Evolutionary conservation across 2,329 filamentous ascomycete genomes (phyloP).

Genomic region (Didymella arachidicola): DNA sequence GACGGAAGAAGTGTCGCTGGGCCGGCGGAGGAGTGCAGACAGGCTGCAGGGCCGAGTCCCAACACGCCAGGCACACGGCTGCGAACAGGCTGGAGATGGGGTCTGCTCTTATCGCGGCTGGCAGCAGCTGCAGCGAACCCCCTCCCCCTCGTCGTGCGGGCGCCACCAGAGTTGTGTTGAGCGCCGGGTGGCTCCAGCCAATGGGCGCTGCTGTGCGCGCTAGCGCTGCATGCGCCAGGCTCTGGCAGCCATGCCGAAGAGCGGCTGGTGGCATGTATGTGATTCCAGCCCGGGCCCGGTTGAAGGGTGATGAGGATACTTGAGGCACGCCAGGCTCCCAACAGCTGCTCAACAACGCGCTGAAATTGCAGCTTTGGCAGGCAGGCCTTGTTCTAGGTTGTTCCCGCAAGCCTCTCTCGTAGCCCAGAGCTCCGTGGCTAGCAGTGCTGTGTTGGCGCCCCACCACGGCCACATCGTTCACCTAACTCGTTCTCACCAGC

Average conservation of each 20-base stretch:
- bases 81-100: neutral
- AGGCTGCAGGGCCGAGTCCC: slow-evolving; percentile 7
- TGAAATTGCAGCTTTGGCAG: no score
- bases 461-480: slow-evolving; percentile 16
- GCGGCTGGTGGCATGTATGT: slow-evolving; percentile 11
- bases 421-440: neutral
- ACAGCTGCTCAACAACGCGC: neutral
- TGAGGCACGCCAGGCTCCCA: slow-evolving; percentile 16
- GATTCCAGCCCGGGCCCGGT: slow-evolving; percentile 7
- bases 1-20: neutral
- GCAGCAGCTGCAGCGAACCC: neutral
- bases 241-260: slow-evolving; percentile 14
- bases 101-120: slow-evolving; percentile 10
- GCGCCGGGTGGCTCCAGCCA: slow-evolving; percentile 17
- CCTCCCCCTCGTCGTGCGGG: slow-evolving; percentile 4
- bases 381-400: no score
- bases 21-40: neutral
- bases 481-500: slow-evolving; percentile 12
- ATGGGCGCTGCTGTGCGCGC: slow-evolving; percentile 1
- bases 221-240: slow-evolving; percentile 11
- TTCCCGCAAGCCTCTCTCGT: neutral
- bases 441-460: slow-evolving; percentile 11
- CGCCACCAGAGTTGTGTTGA: slow-evolving; percentile 20
- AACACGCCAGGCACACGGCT: slow-evolving; percentile 18
- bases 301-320: slow-evolving; percentile 15